Percentiles rank a stretch among this genome's conserved stretches.
Evolutionary conservation across 352 stramenopile genomes (phyloP).

Genomic region (Phytophthora sp.): DNA sequence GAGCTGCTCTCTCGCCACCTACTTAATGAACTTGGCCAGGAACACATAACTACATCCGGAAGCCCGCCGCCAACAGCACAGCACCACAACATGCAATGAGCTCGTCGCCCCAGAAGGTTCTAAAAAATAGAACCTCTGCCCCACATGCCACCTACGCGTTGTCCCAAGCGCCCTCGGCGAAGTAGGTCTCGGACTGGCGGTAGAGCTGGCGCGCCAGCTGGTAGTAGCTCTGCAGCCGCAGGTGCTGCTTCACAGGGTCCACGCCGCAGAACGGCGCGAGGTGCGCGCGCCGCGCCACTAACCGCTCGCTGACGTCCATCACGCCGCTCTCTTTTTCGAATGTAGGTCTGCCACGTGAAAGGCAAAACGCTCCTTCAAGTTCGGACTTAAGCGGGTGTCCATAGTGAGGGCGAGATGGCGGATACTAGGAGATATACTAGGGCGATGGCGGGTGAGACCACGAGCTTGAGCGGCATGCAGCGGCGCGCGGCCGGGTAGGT

Average conservation of each 20-base stretch:
- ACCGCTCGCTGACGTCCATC: constrained; percentile 58
- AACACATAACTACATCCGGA: constrained; percentile 69
- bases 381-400: constrained; percentile 28
- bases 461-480: constrained; percentile 59
- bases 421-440: constrained; percentile 11
- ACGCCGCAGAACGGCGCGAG: constrained; percentile 68
- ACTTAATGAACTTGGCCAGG: constrained; percentile 86
- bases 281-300: constrained; percentile 59
- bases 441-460: constrained; percentile 27
- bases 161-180: constrained; percentile 61
- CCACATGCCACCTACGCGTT: constrained; percentile 62
- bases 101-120: neutral
- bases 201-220: constrained; percentile 78
- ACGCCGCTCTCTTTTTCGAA: constrained; percentile 35
- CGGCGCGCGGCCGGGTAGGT: constrained; percentile 39
- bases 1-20: constrained; percentile 13
- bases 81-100: constrained; percentile 1
- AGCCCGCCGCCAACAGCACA: neutral
- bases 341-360: constrained; percentile 19
- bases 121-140: constrained; percentile 38
- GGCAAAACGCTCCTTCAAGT: constrained; percentile 27
- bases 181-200: constrained; percentile 76
- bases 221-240: constrained; percentile 73
- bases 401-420: constrained; percentile 12
- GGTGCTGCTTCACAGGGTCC: constrained; percentile 68